Evolutionary conservation across 202 grass and related monocot genomes (phyloP).

Genomic region (Schoenoplectus tabernaemontani): DNA sequence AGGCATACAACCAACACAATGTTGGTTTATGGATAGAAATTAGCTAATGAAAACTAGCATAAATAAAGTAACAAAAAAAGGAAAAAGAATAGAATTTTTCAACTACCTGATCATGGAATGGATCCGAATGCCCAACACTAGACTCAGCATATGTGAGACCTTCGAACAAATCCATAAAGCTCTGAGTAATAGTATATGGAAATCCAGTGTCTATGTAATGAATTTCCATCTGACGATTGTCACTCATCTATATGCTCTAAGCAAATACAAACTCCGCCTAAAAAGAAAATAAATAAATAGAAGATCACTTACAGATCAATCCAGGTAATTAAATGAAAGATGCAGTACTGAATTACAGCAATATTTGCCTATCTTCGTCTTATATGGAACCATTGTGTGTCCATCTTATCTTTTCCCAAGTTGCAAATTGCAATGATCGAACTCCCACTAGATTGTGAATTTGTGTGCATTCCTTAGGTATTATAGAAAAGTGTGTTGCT

Average conservation of each 20-base stretch:
- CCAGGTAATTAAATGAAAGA: background rate
- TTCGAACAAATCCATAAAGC: constrained; percentile 99
- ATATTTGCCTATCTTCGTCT: background rate
- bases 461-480: too few relatives aligned
- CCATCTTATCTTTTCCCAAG: background rate
- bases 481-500: too few relatives aligned
- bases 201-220: constrained; percentile 98
- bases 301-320: background rate
- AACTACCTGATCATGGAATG: constrained; percentile 77
- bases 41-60: background rate
- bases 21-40: background rate
- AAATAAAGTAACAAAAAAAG: background rate
- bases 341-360: background rate
- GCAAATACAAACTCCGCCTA: background rate
- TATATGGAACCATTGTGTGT: background rate
- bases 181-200: constrained; percentile 80
- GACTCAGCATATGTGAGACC: constrained; percentile 86
- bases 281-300: background rate
- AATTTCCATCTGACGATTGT: constrained; percentile 71
- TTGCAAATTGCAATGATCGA: background rate
- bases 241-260: constrained; percentile 42
- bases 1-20: background rate
- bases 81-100: background rate
- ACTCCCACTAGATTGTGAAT: too few relatives aligned
- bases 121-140: constrained; percentile 63